These are phyloP conservation scores for Paraphoma sp. DNA, from an alignment of 2,329 filamentous ascomycete species.

Conservation along the genomic window DNA sequence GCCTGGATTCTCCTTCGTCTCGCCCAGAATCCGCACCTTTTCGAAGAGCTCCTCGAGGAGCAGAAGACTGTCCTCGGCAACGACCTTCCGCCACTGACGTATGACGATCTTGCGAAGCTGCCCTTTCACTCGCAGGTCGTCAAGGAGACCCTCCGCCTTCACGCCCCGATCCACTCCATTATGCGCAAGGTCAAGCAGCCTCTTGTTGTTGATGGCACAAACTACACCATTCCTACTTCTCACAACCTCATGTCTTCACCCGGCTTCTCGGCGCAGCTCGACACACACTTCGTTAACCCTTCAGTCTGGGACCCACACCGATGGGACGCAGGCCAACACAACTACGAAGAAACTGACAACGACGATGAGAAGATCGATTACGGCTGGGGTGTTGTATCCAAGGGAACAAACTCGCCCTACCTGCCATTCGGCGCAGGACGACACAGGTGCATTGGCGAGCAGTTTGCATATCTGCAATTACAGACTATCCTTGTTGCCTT, in stretches of 20 bases:
- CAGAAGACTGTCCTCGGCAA: constrained; percentile 76
- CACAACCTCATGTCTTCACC: constrained; percentile 86
- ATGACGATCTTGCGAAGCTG: constrained; percentile 79
- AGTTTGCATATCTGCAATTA: constrained; percentile 92
- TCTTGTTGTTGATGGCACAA: constrained; percentile 82
- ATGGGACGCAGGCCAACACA: constrained; percentile 71
- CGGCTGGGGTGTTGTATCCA: constrained; percentile 90
- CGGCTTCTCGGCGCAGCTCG: constrained; percentile 76
- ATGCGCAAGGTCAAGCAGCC: constrained; percentile 90
- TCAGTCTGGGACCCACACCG: constrained; percentile 87
- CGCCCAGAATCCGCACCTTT: constrained; percentile 76
- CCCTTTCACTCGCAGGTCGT: constrained; percentile 84
- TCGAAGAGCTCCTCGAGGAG: constrained; percentile 83
- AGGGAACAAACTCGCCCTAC: constrained; percentile 88
- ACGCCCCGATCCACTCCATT: constrained; percentile 94
- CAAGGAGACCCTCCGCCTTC: constrained; percentile 89
- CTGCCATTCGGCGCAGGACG: constrained; percentile 92
- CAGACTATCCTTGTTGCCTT: constrained; percentile 81
- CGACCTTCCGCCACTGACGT: constrained; percentile 76
- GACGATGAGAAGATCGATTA: constrained; percentile 81
- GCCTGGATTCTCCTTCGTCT: constrained; percentile 86
- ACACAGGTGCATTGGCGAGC: constrained; percentile 94
- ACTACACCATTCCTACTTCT: constrained; percentile 79
- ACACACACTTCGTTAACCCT: constrained; percentile 81
- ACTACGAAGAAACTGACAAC: constrained; percentile 60